A percentile compares a stretch with the other conserved stretches of the same genome.
Evolutionary conservation across 139 green algal species (phyloP).

Genomic region (Bryopsis sp.): DNA sequence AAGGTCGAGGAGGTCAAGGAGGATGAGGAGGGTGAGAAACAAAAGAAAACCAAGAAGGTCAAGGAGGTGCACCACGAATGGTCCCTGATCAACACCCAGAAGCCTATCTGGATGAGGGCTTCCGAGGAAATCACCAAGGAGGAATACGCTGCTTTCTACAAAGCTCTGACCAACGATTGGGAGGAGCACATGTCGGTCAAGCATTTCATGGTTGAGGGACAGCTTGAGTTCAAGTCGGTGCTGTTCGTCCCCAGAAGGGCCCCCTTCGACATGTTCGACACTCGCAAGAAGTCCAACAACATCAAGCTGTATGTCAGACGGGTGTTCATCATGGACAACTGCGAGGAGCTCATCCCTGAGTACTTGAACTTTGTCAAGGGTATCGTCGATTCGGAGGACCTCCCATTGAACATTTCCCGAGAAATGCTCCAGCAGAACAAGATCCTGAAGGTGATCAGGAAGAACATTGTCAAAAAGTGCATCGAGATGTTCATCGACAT

Average conservation of each 20-base stretch:
- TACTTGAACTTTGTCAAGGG: slow-evolving; percentile 95
- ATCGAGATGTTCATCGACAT: slow-evolving; percentile 95
- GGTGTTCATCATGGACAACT: slow-evolving; percentile 99
- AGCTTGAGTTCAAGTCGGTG: slow-evolving; percentile 99
- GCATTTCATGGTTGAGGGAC: slow-evolving; percentile 97
- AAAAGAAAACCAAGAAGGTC: slow-evolving; percentile 74
- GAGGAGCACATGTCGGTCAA: slow-evolving; percentile 93
- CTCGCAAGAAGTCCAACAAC: slow-evolving; percentile 93
- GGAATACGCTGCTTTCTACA: slow-evolving; percentile 97
- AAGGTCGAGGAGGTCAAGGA: slow-evolving; percentile 79
- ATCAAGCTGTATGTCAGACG: slow-evolving; percentile 99
- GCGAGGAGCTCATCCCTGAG: slow-evolving; percentile 96
- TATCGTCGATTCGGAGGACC: slow-evolving; percentile 96
- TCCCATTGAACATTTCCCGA: slow-evolving; percentile 99
- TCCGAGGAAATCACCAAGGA: slow-evolving; percentile 94
- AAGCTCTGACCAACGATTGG: slow-evolving; percentile 98
- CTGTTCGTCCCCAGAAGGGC: slow-evolving; percentile 87
- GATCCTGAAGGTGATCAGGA: slow-evolving; percentile 99
- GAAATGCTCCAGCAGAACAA: slow-evolving; percentile 99
- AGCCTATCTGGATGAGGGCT: slow-evolving; percentile 99
- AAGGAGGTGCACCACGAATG: slow-evolving; percentile 97
- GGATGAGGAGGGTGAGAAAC: slow-evolving; percentile 71
- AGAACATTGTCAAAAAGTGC: slow-evolving; percentile 99
- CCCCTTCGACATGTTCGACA: slow-evolving; percentile 99
- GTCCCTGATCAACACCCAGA: slow-evolving; percentile 99